A percentile compares a stretch with the other conserved stretches of the same genome.
These are phyloP conservation scores for Pseudopyrenochaeta lycopersici DNA, from an alignment of 2,329 filamentous ascomycete genomes.

Conservation along the genomic window DNA sequence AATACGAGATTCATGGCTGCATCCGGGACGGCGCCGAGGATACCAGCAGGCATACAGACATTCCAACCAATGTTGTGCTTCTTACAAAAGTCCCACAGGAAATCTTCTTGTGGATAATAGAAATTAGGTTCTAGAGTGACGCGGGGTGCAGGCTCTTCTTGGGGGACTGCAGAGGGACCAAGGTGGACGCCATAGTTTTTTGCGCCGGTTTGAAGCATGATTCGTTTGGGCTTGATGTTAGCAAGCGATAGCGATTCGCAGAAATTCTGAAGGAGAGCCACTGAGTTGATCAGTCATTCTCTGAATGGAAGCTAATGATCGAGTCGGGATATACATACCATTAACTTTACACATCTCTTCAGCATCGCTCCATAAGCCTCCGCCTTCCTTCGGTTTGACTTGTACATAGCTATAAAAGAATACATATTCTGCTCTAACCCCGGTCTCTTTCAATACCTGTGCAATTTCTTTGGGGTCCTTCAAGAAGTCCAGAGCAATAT, in stretches of 20 bases:
- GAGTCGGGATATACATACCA: conserved; percentile 31
- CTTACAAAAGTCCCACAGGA: conserved; percentile 55
- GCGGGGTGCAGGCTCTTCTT: conserved; percentile 57
- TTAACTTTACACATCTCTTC: conserved; percentile 62
- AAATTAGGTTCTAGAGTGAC: conserved; percentile 60
- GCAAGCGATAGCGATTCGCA: conserved; percentile 54
- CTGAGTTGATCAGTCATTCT: conserved; percentile 10
- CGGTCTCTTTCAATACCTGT: conserved; percentile 40
- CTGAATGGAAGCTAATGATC: no score
- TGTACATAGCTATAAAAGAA: conserved; percentile 67
- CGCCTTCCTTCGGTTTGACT: conserved; percentile 55
- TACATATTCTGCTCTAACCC: conserved; percentile 54
- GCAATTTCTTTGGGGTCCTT: conserved; percentile 50
- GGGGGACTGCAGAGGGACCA: conserved; percentile 55
- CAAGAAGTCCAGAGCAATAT: conserved; percentile 55
- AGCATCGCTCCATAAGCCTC: conserved; percentile 59
- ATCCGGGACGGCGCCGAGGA: conserved; percentile 60
- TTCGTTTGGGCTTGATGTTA: conserved; percentile 55
- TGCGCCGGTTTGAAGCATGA: conserved; percentile 62
- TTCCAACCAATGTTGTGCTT: conserved; percentile 54
- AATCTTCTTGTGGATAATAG: conserved; percentile 65
- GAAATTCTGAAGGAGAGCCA: conserved; percentile 59
- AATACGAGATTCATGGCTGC: conserved; percentile 61
- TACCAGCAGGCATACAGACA: conserved; percentile 58
- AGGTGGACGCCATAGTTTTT: conserved; percentile 64